These are phyloP conservation scores for Pestalotiopsis sp. DNA, from an alignment of 2,329 filamentous ascomycete genomes.

Conservation along the genomic window DNA sequence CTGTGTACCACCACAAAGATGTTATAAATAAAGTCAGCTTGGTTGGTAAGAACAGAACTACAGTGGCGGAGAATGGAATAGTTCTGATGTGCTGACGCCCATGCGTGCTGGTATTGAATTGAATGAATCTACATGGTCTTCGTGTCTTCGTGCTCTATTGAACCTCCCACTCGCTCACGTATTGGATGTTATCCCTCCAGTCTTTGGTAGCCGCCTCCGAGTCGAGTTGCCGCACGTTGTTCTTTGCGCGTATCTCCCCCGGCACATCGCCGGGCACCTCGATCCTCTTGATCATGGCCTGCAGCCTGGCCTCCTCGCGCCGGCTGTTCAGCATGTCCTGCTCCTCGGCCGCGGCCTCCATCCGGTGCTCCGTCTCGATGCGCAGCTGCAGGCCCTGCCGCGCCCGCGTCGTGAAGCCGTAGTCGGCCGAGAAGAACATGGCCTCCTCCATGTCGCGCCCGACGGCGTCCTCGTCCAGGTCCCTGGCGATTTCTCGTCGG, in stretches of 20 bases:
- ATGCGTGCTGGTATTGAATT: neutral
- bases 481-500: neutral
- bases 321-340: conserved; percentile 20
- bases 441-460: conserved; percentile 26
- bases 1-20: conserved; percentile 8
- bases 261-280: neutral
- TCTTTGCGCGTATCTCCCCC: neutral
- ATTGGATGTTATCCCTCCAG: conserved; percentile 9
- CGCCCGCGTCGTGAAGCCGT: conserved; percentile 18
- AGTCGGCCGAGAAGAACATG: conserved; percentile 21
- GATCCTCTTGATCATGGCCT: conserved; percentile 21
- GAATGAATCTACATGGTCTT: neutral
- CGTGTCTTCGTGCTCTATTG: neutral
- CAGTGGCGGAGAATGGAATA: neutral
- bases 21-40: conserved; percentile 9
- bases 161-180: conserved; percentile 12
- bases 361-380: conserved; percentile 26
- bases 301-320: conserved; percentile 27
- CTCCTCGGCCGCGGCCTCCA: conserved; percentile 26
- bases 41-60: neutral
- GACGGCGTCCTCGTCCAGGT: conserved; percentile 13
- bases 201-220: neutral
- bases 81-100: neutral
- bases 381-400: conserved; percentile 19
- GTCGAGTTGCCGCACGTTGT: neutral